Base-by-base conservation (phyloP, 768 basidiomycete species). In the Suillus subluteus region DNA sequence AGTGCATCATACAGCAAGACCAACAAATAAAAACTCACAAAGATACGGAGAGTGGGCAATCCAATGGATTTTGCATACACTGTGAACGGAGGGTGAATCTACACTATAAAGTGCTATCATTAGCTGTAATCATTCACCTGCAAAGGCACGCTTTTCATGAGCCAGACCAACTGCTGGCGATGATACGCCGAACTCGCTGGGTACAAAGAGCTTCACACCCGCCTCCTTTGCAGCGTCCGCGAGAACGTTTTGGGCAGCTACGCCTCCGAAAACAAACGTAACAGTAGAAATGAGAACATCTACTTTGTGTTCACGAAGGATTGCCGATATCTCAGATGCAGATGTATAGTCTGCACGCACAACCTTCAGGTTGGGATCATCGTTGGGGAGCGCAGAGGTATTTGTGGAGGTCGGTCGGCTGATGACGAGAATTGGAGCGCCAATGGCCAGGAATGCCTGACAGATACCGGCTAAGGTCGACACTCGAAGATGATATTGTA, bases 141-240 rank as follows among this genome's bases (percentile, higher is more conserved):
- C 62, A 46, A 62, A 54, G 6, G 30, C 62, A 30, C 23, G 65
- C 30, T 50, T 66, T 55, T 32, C 54, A 55, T 32, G 54, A 55
- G 0, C 9, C 30, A 32, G 11, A 32, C 54, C 54, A 23, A 4
- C 12, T 40, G 18, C n/a, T 62, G 46, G 18, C 16, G 71, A 69
- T 3, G 65, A 38, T 18, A 61, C 67, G 4, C 75, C 75, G 38
- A 75, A 78, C 64, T 78, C 77, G 55, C 72, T 70, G 9, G 77
- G 78, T 8, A 75, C 52, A 54, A 79, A 79, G 18, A 78, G 68
- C 63, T 73, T 67, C 32, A 75, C 78, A 26, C 76, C 72, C 0
- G 68, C 75, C 41, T 63, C 62, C 67, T 73, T 76, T 2, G 71
- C 30, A 55, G 54, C 54, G 30, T 55, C 54, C 54, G 54, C 54